phyloP scores from a whole-genome alignment of 331 rosid genomes.

The Stylosanthes scabra region DNA sequence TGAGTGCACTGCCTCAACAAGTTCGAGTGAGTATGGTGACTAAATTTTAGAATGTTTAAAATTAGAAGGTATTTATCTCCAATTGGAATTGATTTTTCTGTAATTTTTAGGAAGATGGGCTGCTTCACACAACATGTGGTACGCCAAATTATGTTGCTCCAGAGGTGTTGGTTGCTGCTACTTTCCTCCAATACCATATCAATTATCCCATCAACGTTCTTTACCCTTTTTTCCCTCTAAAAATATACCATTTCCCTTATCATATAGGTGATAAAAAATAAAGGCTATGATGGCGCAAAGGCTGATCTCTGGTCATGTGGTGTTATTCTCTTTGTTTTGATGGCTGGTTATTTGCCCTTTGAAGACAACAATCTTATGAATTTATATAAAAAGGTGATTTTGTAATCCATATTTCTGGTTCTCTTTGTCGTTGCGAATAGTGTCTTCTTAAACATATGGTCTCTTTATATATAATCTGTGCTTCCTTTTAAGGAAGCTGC shows the following conservation, averaged over 20 bases:
- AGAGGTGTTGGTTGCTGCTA: conserved; percentile 63
- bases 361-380: conserved; percentile 84
- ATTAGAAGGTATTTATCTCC: not conserved
- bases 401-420: not conserved
- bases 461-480: not conserved
- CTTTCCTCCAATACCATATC: not conserved
- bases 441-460: conserved; percentile 6
- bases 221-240: not conserved
- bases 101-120: conserved; percentile 78
- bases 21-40: conserved; percentile 72
- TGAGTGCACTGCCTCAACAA: conserved; percentile 98
- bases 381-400: conserved; percentile 83
- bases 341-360: conserved; percentile 98
- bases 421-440: not conserved
- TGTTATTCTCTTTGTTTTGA: conserved; percentile 87
- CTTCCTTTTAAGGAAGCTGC: not conserved
- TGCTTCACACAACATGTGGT: conserved; percentile 98
- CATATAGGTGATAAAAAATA: conserved; percentile 85
- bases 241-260: conserved; percentile 37
- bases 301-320: conserved; percentile 99
- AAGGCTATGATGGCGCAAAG: conserved; percentile 94
- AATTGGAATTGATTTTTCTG: conserved; percentile 33
- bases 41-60: conserved; percentile 1
- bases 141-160: conserved; percentile 99
- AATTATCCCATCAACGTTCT: conserved; percentile 21